Evolutionary conservation across 2,329 filamentous ascomycete species (phyloP).

Genomic region (Botrytis deweyae): DNA sequence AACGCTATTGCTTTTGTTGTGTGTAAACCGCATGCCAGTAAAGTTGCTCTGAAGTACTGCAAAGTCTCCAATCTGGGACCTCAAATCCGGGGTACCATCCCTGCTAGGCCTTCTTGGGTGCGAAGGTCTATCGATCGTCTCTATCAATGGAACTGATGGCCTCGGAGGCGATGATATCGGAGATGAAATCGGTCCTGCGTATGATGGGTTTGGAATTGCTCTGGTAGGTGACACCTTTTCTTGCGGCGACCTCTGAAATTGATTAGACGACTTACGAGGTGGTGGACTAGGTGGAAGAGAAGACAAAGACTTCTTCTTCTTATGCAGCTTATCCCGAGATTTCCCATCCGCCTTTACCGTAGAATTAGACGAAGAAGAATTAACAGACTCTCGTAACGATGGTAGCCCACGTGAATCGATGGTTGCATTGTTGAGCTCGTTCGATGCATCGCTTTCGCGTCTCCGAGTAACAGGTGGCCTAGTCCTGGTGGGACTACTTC

Average conservation of each 20-base stretch:
- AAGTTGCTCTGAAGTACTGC: constrained; percentile 64
- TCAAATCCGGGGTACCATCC: constrained; percentile 64
- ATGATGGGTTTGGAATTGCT: constrained; percentile 34
- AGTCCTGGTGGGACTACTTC: constrained; percentile 55
- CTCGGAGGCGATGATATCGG: background rate
- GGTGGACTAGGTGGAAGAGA: constrained; percentile 59
- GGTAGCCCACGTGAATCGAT: constrained; percentile 59
- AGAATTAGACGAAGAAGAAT: constrained; percentile 71
- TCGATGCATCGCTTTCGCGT: constrained; percentile 54
- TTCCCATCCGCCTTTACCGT: constrained; percentile 58
- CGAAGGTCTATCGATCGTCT: background rate
- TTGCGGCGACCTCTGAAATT: constrained; percentile 45
- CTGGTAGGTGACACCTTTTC: constrained; percentile 45
- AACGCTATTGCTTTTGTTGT: constrained; percentile 32
- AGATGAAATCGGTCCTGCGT: background rate
- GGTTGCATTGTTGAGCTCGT: constrained; percentile 48
- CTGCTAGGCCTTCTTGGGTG: constrained; percentile 64
- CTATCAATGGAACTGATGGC: background rate
- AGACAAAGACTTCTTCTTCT: constrained; percentile 47
- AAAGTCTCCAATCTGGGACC: constrained; percentile 52
- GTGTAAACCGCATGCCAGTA: constrained; percentile 29
- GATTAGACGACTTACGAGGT: constrained; percentile 60
- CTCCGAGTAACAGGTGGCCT: constrained; percentile 61
- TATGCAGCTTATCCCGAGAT: constrained; percentile 43
- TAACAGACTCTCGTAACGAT: constrained; percentile 66